Evolutionary conservation across 2,329 filamentous ascomycete species (phyloP).

Genomic region (Fusarium ambrosium): DNA sequence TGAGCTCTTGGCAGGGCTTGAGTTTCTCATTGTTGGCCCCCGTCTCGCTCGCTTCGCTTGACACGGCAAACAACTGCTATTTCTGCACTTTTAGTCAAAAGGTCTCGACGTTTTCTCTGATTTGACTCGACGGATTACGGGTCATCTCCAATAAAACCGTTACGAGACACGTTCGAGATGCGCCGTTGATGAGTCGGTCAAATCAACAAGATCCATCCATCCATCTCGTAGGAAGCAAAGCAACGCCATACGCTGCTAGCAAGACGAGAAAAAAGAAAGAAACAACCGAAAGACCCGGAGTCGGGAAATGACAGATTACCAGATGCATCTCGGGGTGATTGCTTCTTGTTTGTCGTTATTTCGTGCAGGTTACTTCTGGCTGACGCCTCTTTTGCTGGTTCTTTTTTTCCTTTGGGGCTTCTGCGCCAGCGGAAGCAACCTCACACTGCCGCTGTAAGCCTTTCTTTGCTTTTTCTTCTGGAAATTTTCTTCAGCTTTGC

Average conservation of each 20-base stretch:
- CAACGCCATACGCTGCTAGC: constrained; percentile 21
- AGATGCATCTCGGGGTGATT: constrained; percentile 10
- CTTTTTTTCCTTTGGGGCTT: constrained; percentile 13
- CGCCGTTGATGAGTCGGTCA: constrained; percentile 2
- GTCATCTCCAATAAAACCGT: constrained; percentile 4
- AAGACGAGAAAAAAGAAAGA: constrained; percentile 3
- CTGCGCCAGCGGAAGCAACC: background rate
- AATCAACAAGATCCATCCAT: background rate
- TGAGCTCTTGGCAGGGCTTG: background rate
- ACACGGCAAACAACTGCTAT: background rate
- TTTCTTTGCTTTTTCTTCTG: constrained; percentile 44
- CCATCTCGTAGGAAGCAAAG: constrained; percentile 9
- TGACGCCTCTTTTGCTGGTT: constrained; percentile 25
- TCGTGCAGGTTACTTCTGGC: constrained; percentile 24
- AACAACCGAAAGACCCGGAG: constrained; percentile 5
- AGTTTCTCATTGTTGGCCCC: background rate
- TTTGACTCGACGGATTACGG: background rate
- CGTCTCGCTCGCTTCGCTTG: background rate
- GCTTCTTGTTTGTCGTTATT: constrained; percentile 20
- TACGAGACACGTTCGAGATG: constrained; percentile 8
- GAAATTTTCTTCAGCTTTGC: constrained; percentile 34
- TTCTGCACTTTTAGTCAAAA: background rate
- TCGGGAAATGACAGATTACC: constrained; percentile 9
- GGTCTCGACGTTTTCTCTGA: background rate
- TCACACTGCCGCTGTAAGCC: constrained; percentile 24